A percentile compares a stretch with the other conserved stretches of the same genome.
phyloP scores from a whole-genome alignment of 495 filamentous ascomycete genomes.

The Friedmanniomyces endolithicus region DNA sequence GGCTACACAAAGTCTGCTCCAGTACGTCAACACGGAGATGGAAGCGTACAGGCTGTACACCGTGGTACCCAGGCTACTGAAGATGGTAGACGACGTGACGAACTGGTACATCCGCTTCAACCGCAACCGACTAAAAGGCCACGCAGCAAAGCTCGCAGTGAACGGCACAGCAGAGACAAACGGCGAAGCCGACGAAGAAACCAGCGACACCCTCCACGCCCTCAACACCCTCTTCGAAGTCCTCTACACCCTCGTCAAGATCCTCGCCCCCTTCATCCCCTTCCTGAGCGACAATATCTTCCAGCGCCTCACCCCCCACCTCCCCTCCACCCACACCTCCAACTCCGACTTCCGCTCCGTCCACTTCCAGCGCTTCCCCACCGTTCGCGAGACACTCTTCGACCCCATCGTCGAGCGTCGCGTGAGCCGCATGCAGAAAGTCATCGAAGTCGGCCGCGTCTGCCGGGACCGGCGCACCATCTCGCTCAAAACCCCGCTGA shows the following conservation, averaged over 20 bases:
- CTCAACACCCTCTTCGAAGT: constrained; percentile 96
- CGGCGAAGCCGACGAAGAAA: constrained; percentile 9
- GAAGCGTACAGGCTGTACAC: constrained; percentile 61
- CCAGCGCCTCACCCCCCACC: constrained; percentile 65
- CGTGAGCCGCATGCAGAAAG: constrained; percentile 83
- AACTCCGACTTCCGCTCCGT: constrained; percentile 64
- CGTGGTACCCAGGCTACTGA: constrained; percentile 78
- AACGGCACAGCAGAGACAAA: constrained; percentile 38
- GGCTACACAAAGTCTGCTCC: constrained; percentile 79
- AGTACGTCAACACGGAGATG: constrained; percentile 95
- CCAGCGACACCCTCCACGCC: constrained; percentile 66
- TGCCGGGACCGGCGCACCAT: constrained; percentile 76
- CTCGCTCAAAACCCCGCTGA: constrained; percentile 79
- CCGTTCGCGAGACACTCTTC: constrained; percentile 76
- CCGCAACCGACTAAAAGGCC: constrained; percentile 86
- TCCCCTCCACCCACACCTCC: constrained; percentile 50
- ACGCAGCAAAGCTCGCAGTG: constrained; percentile 27
- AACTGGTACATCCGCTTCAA: constrained; percentile 99
- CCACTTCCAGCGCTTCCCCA: constrained; percentile 85
- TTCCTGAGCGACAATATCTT: constrained; percentile 96
- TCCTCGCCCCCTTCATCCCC: constrained; percentile 86
- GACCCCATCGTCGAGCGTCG: constrained; percentile 74
- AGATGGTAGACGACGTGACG: constrained; percentile 85
- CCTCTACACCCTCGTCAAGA: constrained; percentile 73
- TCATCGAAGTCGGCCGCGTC: constrained; percentile 79